These are phyloP conservation scores for Earliella scabrosa DNA, from an alignment of 1,284 basidiomycete genomes.

Conservation along the genomic window DNA sequence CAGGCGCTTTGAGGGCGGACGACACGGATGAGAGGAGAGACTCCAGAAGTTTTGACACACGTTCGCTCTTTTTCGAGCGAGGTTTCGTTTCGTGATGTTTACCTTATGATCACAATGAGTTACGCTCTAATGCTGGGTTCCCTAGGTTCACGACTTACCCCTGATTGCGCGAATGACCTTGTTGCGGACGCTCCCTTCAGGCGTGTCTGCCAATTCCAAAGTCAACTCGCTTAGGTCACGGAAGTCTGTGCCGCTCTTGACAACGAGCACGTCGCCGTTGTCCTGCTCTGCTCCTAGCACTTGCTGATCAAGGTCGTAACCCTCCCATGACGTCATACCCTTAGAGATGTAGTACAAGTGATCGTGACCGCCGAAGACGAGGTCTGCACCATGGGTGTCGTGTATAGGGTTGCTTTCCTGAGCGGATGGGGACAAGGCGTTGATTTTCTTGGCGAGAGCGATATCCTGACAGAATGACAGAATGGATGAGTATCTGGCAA, in stretches of 20 bases:
- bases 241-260: conserved; percentile 94
- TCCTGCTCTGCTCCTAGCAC: conserved; percentile 80
- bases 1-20: conserved; percentile 70
- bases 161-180: conserved; percentile 69
- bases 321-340: conserved; percentile 77
- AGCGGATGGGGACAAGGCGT: conserved; percentile 60
- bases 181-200: conserved; percentile 65
- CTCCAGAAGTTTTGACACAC: conserved; percentile 65
- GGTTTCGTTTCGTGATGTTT: conserved; percentile 69
- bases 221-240: conserved; percentile 81
- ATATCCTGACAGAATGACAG: conserved; percentile 58
- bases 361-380: conserved; percentile 91
- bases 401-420: conserved; percentile 50
- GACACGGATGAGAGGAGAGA: conserved; percentile 75
- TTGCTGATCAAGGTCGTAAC: conserved; percentile 58
- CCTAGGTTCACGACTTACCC: too few relatives aligned
- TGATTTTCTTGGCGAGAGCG: conserved; percentile 62
- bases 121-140: too few relatives aligned
- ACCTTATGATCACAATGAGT: conserved; percentile 42
- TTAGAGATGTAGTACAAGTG: conserved; percentile 86
- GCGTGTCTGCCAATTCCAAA: conserved; percentile 65
- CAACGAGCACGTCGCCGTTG: conserved; percentile 68
- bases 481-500: neutral
- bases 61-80: conserved; percentile 59
- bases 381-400: conserved; percentile 77